Evolutionary conservation across 2,329 filamentous ascomycete species (phyloP), one percentile per base, ranked within the genome.

Genomic region (Claviceps paspali): DNA sequence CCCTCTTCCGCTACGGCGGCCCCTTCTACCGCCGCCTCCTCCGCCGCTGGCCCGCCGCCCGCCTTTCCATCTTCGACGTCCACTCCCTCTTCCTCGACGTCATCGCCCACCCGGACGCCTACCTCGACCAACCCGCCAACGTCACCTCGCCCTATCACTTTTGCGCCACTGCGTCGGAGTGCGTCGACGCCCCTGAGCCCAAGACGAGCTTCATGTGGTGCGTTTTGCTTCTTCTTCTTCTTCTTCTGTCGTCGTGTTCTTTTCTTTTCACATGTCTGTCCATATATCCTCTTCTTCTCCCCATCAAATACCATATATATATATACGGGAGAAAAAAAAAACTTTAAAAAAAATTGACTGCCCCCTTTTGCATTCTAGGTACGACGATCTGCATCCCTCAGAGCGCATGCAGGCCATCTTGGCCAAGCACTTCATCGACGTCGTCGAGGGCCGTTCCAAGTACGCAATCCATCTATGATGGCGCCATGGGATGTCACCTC

Each of bases 311-410:
- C n/a, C n/a, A n/a, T n/a, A n/a, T n/a, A n/a, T n/a, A n/a, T n/a
- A n/a, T n/a, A n/a, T n/a, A n/a, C n/a, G n/a, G n/a, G n/a, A n/a
- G n/a, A n/a, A n/a, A n/a, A n/a, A n/a, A n/a, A n/a, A n/a, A n/a
- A n/a, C n/a, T n/a, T n/a, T n/a, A n/a, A n/a, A n/a, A n/a, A n/a
- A n/a, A n/a, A n/a, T n/a, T n/a, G n/a, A n/a, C n/a, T n/a, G n/a
- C n/a, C n/a, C n/a, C n/a, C n/a, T n/a, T n/a, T n/a, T n/a, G 18
- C n/a, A 14, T 17, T 6, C 23, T 18, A 62, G 59, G 59, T 68
- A 67, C 47, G 81, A 88, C 55, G 70, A 76, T 50, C 53, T 87
- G 50, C 82, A 88, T 59, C 79, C 80, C 0, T 76, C 74, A 22
- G 67, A 76, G 55, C 70, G 73, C 55, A 68, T 76, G 55, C 54